These are phyloP conservation scores for Pestalotiopsis sp. DNA, from an alignment of 2,329 filamentous ascomycete species.

Conservation along the genomic window DNA sequence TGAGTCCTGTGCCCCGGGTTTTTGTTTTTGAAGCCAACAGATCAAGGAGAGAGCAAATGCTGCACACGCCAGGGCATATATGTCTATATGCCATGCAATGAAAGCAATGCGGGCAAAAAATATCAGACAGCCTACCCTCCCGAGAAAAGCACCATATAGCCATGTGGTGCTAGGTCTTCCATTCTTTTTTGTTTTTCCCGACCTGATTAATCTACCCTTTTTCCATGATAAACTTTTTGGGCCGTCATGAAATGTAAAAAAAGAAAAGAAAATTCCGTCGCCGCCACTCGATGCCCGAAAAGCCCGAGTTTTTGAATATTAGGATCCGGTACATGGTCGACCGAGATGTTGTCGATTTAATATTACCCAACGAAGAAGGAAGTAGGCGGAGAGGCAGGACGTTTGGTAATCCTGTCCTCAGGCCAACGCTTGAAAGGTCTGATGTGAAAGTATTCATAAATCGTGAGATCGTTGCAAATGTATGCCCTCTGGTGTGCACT, in stretches of 20 bases:
- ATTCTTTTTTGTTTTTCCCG: not conserved
- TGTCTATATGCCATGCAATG: not conserved
- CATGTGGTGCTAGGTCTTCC: not conserved
- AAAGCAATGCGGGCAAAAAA: constrained; percentile 5
- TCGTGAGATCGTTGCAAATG: constrained; percentile 5
- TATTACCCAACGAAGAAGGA: not conserved
- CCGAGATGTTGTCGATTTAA: not conserved
- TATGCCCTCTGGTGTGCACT: not conserved
- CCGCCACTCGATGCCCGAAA: not conserved
- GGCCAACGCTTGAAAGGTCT: not conserved
- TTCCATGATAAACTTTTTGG: constrained; percentile 7
- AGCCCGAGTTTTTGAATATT: not conserved
- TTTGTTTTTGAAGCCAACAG: not conserved
- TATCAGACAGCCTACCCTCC: constrained; percentile 6
- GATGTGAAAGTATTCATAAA: not conserved
- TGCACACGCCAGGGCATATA: constrained; percentile 10
- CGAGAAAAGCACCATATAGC: not conserved
- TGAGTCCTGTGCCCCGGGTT: not conserved
- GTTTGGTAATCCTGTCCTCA: not conserved
- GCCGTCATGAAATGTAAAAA: not conserved
- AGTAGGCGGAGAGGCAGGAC: not conserved
- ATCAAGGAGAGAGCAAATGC: constrained; percentile 4
- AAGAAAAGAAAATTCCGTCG: not conserved
- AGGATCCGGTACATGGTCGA: not conserved
- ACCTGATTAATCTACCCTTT: not conserved